A percentile compares a stretch with the other conserved stretches of the same genome.
These are phyloP conservation scores for Cystobasidium sp. DNA, from an alignment of 1,284 basidiomycete species.

Conservation along the genomic window DNA sequence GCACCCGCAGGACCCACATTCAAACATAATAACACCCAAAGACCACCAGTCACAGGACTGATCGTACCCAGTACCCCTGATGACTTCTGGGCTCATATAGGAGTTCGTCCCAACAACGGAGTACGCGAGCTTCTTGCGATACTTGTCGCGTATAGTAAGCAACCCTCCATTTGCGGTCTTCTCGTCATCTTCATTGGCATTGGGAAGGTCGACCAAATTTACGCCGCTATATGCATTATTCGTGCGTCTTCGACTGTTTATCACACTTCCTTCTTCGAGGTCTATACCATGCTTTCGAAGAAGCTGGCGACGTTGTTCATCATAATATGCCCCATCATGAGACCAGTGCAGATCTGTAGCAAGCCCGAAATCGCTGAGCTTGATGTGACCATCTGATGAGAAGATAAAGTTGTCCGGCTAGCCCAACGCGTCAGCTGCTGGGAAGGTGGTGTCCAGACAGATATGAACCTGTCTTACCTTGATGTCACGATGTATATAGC, in stretches of 20 bases:
- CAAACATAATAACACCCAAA: constrained; percentile 79
- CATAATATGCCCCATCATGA: constrained; percentile 83
- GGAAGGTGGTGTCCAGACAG: constrained; percentile 54
- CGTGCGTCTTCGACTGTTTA: constrained; percentile 54
- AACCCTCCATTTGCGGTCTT: constrained; percentile 61
- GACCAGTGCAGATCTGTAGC: constrained; percentile 68
- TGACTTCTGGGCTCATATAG: constrained; percentile 90
- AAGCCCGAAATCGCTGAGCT: constrained; percentile 92
- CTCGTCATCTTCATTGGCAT: constrained; percentile 65
- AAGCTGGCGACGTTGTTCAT: constrained; percentile 85
- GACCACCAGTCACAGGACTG: constrained; percentile 99
- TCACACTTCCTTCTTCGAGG: constrained; percentile 74
- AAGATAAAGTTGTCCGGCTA: constrained; percentile 85
- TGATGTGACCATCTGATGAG: constrained; percentile 88
- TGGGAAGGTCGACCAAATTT: constrained; percentile 53
- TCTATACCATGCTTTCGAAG: constrained; percentile 93
- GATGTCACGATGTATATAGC: constrained; percentile 97
- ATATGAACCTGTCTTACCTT: constrained; percentile 1
- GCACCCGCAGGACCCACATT: neutral
- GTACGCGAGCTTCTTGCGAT: constrained; percentile 89
- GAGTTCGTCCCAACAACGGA: constrained; percentile 69
- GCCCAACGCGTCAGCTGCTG: neutral
- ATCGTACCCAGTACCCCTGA: constrained; percentile 80
- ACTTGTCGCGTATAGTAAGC: constrained; percentile 92
- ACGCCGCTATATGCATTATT: constrained; percentile 9